phyloP scores from a whole-genome alignment of 2,329 filamentous ascomycete species.

The Colletotrichum destructivum region DNA sequence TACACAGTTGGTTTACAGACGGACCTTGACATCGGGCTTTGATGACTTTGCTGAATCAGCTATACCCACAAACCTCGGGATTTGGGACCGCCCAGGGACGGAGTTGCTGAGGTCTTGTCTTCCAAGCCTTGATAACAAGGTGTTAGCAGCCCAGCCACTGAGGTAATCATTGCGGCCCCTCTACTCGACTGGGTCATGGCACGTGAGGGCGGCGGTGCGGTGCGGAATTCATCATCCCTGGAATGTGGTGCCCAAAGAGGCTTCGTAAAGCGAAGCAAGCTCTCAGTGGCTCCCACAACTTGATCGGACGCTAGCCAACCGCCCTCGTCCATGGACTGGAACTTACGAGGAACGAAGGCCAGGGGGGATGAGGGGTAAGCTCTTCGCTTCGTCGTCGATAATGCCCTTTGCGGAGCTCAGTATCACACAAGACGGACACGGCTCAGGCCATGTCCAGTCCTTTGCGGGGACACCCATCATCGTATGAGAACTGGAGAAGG shows the following conservation, averaged over 20 bases:
- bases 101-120: constrained; percentile 2
- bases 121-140: neutral
- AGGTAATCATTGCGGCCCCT: constrained; percentile 5
- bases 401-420: constrained; percentile 37
- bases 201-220: constrained; percentile 17
- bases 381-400: constrained; percentile 31
- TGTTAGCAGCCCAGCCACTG: constrained; percentile 4
- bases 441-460: constrained; percentile 36
- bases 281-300: constrained; percentile 39
- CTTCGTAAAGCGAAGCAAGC: constrained; percentile 43
- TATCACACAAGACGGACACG: constrained; percentile 36
- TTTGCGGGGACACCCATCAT: constrained; percentile 30
- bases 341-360: constrained; percentile 30
- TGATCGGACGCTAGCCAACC: constrained; percentile 40
- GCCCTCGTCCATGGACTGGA: constrained; percentile 25
- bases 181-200: neutral
- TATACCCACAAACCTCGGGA: neutral
- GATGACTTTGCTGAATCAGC: neutral
- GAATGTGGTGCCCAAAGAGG: constrained; percentile 37
- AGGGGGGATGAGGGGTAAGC: constrained; percentile 15
- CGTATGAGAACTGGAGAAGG: constrained; percentile 28
- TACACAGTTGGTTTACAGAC: too few species aligned
- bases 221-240: constrained; percentile 35
- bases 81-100: neutral
- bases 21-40: neutral